These are phyloP conservation scores for Salvia miltiorrhiza DNA, from an alignment of 257 asterid genomes.

Conservation along the genomic window DNA sequence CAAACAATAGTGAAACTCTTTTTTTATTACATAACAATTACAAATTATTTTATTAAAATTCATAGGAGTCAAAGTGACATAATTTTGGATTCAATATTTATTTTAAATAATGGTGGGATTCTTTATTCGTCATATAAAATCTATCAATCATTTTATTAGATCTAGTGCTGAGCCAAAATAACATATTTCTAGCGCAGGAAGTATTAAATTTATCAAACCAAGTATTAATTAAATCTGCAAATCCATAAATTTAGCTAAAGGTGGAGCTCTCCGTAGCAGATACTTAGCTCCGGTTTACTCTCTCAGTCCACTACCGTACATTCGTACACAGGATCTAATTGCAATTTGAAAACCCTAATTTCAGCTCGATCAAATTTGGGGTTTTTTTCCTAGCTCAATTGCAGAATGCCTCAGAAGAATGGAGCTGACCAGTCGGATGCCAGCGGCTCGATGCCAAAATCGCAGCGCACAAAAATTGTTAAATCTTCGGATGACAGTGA, in stretches of 20 bases:
- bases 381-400: neutral
- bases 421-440: conserved; percentile 51
- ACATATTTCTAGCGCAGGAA: no score
- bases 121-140: no score
- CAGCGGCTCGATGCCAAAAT: conserved; percentile 44
- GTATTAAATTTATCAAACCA: no score
- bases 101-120: no score
- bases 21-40: no score
- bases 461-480: conserved; percentile 48
- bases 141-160: no score
- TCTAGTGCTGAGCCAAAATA: no score
- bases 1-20: no score
- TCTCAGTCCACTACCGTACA: conserved; percentile 9
- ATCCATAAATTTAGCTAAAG: neutral
- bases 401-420: conserved; percentile 55
- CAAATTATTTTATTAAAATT: no score
- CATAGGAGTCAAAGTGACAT: no score
- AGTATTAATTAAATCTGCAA: neutral
- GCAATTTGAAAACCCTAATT: conserved; percentile 45
- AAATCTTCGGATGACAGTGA: conserved; percentile 69
- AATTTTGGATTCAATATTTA: no score
- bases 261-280: conserved; percentile 20
- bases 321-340: conserved; percentile 23
- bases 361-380: conserved; percentile 27
- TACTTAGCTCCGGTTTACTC: conserved; percentile 7